A percentile compares a stretch with the other conserved stretches of the same genome.
Conservation (phyloP, 371 early-diverging fungal genomes). For the Rhizomucor miehei region DNA sequence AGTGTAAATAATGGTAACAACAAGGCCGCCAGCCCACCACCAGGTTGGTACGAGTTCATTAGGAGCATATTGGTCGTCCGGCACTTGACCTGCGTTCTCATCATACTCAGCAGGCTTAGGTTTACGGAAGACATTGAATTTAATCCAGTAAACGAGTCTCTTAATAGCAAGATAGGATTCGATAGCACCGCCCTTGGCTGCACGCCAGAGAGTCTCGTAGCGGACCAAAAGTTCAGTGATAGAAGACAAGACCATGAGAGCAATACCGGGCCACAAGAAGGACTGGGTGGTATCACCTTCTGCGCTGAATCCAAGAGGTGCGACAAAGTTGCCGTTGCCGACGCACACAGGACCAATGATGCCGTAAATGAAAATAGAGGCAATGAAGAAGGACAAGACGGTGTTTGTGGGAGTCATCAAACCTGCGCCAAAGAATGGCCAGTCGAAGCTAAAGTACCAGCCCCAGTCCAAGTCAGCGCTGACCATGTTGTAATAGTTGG, state of each 20-base stretch:
- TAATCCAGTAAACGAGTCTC: not conserved
- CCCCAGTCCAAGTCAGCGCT: slow-evolving; percentile 58
- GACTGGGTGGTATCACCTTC: slow-evolving; percentile 41
- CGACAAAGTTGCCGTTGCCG: slow-evolving; percentile 34
- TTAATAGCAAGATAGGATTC: not conserved
- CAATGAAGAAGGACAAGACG: slow-evolving; percentile 54
- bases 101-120: not conserved
- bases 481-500: slow-evolving; percentile 40
- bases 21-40: slow-evolving; percentile 60
- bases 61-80: slow-evolving; percentile 26
- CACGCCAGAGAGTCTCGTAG: slow-evolving; percentile 58
- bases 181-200: slow-evolving; percentile 25
- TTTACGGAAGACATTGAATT: slow-evolving; percentile 5
- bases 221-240: slow-evolving; percentile 61
- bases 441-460: slow-evolving; percentile 53
- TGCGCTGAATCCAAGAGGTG: slow-evolving; percentile 29
- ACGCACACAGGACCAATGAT: slow-evolving; percentile 44
- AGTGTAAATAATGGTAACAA: slow-evolving; percentile 57
- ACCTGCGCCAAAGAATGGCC: slow-evolving; percentile 73
- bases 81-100: slow-evolving; percentile 7
- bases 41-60: slow-evolving; percentile 58
- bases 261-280: slow-evolving; percentile 77
- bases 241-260: slow-evolving; percentile 65
- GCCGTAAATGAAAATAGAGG: slow-evolving; percentile 58
- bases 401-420: slow-evolving; percentile 62